Conservation (phyloP, 257 asterid species). For the Solanum peruvianum region DNA sequence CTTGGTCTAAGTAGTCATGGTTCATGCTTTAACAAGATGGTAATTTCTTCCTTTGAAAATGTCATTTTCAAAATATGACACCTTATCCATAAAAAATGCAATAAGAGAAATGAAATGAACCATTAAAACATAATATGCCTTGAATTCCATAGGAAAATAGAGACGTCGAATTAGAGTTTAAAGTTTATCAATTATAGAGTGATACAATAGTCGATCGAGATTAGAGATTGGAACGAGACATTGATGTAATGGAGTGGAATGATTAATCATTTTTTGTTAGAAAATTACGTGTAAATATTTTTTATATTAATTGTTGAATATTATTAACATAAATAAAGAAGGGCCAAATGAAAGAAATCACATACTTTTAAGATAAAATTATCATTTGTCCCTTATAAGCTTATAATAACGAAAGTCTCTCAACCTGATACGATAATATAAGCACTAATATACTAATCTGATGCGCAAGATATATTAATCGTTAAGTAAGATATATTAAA, state of each 20-base stretch:
- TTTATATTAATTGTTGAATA: too few species aligned
- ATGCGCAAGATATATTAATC: too few species aligned
- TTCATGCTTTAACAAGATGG: neutral
- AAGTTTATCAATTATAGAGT: neutral
- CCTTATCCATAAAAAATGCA: neutral
- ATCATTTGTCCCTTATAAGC: too few species aligned
- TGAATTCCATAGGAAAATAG: neutral
- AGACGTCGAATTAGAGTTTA: neutral
- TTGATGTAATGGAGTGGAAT: neutral
- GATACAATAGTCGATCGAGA: neutral
- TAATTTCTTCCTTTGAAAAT: neutral
- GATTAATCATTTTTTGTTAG: neutral
- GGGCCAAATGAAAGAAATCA: too few species aligned
- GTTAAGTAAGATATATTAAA: too few species aligned
- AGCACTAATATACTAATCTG: too few species aligned
- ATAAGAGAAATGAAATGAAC: neutral
- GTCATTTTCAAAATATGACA: neutral
- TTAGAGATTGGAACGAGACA: neutral
- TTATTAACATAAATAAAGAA: too few species aligned
- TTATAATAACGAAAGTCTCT: too few species aligned
- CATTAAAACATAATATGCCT: neutral
- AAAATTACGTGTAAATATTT: neutral
- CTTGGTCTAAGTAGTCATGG: neutral
- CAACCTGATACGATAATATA: too few species aligned
- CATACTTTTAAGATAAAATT: too few species aligned